These are phyloP conservation scores for Coprinopsis sp. DNA, from an alignment of 768 basidiomycete species.

Conservation along the genomic window DNA sequence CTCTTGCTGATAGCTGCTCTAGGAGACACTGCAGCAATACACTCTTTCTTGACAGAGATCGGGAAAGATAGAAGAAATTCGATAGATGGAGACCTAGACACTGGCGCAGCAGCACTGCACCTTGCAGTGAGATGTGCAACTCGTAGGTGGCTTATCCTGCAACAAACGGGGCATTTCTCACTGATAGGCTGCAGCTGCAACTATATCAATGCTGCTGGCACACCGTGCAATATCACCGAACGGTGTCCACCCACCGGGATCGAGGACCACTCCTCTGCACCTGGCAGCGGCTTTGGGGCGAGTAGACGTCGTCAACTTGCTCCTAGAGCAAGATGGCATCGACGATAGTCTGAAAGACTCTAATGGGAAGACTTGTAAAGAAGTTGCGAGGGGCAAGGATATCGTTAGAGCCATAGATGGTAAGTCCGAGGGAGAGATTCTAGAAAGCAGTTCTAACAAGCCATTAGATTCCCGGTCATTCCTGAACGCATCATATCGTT, in stretches of 20 bases:
- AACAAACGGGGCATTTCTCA: background rate
- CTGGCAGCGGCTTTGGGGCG: slow-evolving; percentile 65
- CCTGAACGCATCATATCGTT: slow-evolving; percentile 71
- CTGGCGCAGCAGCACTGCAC: slow-evolving; percentile 72
- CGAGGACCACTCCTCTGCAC: slow-evolving; percentile 71
- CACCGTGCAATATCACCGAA: slow-evolving; percentile 79
- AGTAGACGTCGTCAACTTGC: slow-evolving; percentile 62
- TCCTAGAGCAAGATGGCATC: slow-evolving; percentile 74
- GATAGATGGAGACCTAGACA: slow-evolving; percentile 48
- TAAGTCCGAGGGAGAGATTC: too few relatives aligned
- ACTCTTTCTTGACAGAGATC: slow-evolving; percentile 74
- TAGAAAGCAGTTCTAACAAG: too few relatives aligned
- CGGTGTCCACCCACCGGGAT: slow-evolving; percentile 65
- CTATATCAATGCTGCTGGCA: slow-evolving; percentile 60
- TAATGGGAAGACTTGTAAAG: slow-evolving; percentile 61
- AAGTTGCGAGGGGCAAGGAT: slow-evolving; percentile 70
- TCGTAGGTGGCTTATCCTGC: slow-evolving; percentile 17
- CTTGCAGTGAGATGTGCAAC: slow-evolving; percentile 80
- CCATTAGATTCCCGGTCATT: slow-evolving; percentile 78
- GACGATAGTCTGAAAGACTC: slow-evolving; percentile 73
- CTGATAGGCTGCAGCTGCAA: slow-evolving; percentile 44
- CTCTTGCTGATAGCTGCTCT: background rate
- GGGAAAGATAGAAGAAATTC: slow-evolving; percentile 56
- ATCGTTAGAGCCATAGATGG: slow-evolving; percentile 63
- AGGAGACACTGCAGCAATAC: slow-evolving; percentile 76